Evolutionary conservation across 306 rosid species (phyloP).

Genomic region (Prosopis cineraria): DNA sequence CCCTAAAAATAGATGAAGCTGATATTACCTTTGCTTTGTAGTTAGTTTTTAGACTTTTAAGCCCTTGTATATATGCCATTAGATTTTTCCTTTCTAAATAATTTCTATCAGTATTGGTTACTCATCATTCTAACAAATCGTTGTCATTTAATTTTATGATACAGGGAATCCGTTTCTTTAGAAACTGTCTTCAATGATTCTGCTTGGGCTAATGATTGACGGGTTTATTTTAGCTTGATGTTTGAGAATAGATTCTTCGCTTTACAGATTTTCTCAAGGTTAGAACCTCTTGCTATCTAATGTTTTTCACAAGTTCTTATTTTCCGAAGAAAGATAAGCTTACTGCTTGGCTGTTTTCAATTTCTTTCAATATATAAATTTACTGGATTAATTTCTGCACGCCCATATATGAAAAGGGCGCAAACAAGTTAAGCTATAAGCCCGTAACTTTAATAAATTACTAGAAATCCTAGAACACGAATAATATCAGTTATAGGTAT

Average conservation of each 20-base stretch:
- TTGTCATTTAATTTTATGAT: constrained; percentile 32
- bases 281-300: constrained; percentile 1
- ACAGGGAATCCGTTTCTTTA: constrained; percentile 93
- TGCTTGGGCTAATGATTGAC: background rate
- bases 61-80: background rate
- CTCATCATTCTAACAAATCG: background rate
- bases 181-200: constrained; percentile 65
- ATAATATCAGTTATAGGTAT: background rate
- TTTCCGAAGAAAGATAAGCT: background rate
- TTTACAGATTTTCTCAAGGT: constrained; percentile 31
- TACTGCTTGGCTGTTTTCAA: background rate
- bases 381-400: background rate
- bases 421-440: background rate
- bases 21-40: constrained; percentile 84
- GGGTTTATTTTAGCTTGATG: constrained; percentile 31
- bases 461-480: background rate
- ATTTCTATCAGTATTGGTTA: background rate
- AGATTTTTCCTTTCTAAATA: background rate
- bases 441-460: background rate
- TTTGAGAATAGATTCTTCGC: constrained; percentile 21
- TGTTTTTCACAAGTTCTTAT: background rate
- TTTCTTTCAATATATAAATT: background rate
- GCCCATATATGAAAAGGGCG: background rate
- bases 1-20: constrained; percentile 65
- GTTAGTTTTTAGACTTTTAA: constrained; percentile 40